Evolutionary conservation across 768 basidiomycete species (phyloP), one percentile per base, ranked within the genome.

Genomic region (Lentinula sp.): DNA sequence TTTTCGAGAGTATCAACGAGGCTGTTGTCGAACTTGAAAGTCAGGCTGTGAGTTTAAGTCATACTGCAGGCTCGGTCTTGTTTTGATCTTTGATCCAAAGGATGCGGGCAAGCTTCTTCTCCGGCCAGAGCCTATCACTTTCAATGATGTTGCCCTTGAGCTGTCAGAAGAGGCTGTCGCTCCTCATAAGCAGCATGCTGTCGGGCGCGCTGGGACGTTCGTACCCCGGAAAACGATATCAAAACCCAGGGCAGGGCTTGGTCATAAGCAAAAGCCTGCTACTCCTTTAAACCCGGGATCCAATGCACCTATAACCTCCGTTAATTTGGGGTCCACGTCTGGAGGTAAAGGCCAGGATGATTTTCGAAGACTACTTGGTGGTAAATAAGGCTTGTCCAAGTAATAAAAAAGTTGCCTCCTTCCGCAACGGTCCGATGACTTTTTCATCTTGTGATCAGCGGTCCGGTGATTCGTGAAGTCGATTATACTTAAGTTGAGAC

Each of bases 101-200:
- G 95, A 95, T 72, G 91, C 86, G 3, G 92, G 93, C 37, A 86
- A 87, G 65, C 73, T 96, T 4, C 71, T 97, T 6, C 76, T 97
- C 28, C 80, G 82, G 7, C 67, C 85, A 3, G 88, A 92, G 45
- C 84, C 92, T 15, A 78, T 97, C 58, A 68, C 84, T 10, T 91
- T 92, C 74, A 80, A 83, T 49, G 90, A 84, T 2, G 76, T 78
- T 21, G 73, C 74, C 1, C 74, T 98, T 42, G 67, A 81, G 43
- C 70, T 98, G 54, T 73, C 76, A 0, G 88, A 89, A 66, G 85
- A 85, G 63, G 42, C 16, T 45, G 10, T 8, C n/a, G 43, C 15
- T 48, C 34, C 45, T 48, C 57, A 73, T 28, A 65, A 60, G 40
- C 49, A 67, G 16, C 70, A 71, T 11, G 56, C 72, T 18, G 65